A percentile compares a stretch with the other conserved stretches of the same genome.
These are phyloP conservation scores for Lodderomyces jiufengensis DNA, from an alignment of 1,139 yeast genomes.

Conservation along the genomic window DNA sequence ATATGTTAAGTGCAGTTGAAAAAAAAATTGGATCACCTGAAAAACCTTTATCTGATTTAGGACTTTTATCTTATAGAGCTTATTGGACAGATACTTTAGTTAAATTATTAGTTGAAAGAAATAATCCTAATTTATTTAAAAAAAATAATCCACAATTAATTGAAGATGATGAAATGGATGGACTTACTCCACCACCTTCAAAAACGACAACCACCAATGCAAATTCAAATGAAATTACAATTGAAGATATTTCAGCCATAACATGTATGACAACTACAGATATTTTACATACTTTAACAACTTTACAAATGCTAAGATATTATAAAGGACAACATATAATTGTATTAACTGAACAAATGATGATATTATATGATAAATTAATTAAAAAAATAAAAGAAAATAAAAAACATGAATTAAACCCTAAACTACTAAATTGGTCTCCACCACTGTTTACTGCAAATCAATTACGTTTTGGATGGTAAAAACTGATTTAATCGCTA, in stretches of 20 bases:
- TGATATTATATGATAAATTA: slow-evolving; percentile 71
- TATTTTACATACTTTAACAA: slow-evolving; percentile 87
- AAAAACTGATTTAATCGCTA: slow-evolving; percentile 29
- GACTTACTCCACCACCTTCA: slow-evolving; percentile 21
- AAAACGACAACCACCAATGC: slow-evolving; percentile 12
- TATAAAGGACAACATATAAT: slow-evolving; percentile 96
- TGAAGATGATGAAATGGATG: slow-evolving; percentile 20
- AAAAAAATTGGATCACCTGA: slow-evolving; percentile 95
- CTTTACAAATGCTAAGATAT: slow-evolving; percentile 83
- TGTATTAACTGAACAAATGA: slow-evolving; percentile 80
- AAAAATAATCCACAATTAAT: slow-evolving; percentile 34
- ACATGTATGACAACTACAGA: slow-evolving; percentile 98
- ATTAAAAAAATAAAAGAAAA: slow-evolving; percentile 53
- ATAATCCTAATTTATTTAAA: slow-evolving; percentile 36
- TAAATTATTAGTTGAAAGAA: slow-evolving; percentile 64
- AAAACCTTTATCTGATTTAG: slow-evolving; percentile 93
- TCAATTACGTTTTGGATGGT: slow-evolving; percentile 95
- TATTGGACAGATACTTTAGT: slow-evolving; percentile 93
- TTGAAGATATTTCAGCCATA: slow-evolving; percentile 82
- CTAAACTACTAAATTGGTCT: slow-evolving; percentile 75
- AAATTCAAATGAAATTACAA: slow-evolving; percentile 63
- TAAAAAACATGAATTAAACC: slow-evolving; percentile 75
- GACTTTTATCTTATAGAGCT: slow-evolving; percentile 88
- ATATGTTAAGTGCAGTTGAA: slow-evolving; percentile 82
- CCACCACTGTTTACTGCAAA: slow-evolving; percentile 97